Percentiles rank a stretch among this genome's conserved stretches.
phyloP scores from a whole-genome alignment of 129 eudicot species.

The Pulicaria dysenterica region DNA sequence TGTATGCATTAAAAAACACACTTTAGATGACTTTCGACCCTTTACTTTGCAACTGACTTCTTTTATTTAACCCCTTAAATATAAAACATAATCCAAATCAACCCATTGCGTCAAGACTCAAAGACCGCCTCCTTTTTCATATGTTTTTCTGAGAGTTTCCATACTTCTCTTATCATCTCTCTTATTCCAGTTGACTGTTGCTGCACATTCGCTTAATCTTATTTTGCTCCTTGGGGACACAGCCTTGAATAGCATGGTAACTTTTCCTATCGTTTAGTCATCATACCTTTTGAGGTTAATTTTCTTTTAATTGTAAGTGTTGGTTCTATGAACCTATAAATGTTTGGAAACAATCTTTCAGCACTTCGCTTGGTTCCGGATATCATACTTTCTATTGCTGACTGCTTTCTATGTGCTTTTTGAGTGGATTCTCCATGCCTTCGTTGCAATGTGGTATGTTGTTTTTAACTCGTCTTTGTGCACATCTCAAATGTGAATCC shows the following conservation, averaged over 20 bases:
- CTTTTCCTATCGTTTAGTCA: background rate
- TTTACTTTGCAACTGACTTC: background rate
- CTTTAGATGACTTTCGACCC: background rate
- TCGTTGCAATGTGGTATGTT: constrained; percentile 52
- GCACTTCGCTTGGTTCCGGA: constrained; percentile 77
- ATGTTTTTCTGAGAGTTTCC: constrained; percentile 3
- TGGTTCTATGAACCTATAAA: background rate
- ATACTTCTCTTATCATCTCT: background rate
- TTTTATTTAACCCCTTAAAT: background rate
- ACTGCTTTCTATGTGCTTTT: constrained; percentile 65
- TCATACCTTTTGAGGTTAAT: background rate
- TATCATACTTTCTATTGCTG: constrained; percentile 63
- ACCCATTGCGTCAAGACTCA: background rate
- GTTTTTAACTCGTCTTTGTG: background rate
- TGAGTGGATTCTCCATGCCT: constrained; percentile 78
- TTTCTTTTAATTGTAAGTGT: background rate
- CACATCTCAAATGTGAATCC: background rate
- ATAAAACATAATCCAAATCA: background rate
- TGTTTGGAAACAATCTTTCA: constrained; percentile 37
- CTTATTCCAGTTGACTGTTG: constrained; percentile 60
- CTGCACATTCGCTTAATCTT: constrained; percentile 68
- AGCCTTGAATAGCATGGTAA: constrained; percentile 76
- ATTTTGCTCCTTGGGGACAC: constrained; percentile 78
- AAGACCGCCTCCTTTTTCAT: background rate
- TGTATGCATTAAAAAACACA: background rate